These are phyloP conservation scores for Metschnikowia corniflorae DNA, from an alignment of 805 yeast genomes.

Conservation along the genomic window DNA sequence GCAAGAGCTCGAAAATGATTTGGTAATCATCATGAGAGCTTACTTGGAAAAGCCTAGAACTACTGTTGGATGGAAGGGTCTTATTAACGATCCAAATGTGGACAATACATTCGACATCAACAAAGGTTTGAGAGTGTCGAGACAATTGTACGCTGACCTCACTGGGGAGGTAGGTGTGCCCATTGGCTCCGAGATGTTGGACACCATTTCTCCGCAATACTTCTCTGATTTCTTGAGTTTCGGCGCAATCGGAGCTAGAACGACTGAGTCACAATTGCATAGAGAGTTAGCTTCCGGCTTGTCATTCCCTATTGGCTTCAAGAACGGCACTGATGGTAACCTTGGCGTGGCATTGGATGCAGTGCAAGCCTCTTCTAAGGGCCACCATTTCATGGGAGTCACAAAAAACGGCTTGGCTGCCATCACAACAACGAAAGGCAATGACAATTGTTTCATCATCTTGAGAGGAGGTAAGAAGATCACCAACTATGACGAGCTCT, in stretches of 20 bases:
- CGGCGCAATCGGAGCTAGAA: constrained; percentile 99
- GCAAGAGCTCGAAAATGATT: constrained; percentile 65
- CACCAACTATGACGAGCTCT: constrained; percentile 80
- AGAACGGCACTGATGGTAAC: constrained; percentile 97
- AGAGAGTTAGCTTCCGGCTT: constrained; percentile 96
- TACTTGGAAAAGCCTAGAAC: constrained; percentile 98
- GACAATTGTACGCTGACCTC: constrained; percentile 80
- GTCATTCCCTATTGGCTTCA: constrained; percentile 98
- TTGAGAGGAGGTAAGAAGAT: constrained; percentile 95
- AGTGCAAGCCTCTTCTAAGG: constrained; percentile 82
- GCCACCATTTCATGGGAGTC: constrained; percentile 92
- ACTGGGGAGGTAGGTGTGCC: constrained; percentile 70
- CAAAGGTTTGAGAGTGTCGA: constrained; percentile 86
- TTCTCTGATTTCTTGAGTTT: constrained; percentile 84
- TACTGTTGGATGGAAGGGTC: constrained; percentile 98
- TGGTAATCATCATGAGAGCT: constrained; percentile 92
- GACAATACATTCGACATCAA: constrained; percentile 90
- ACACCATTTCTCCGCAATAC: constrained; percentile 95
- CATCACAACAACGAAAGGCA: constrained; percentile 93
- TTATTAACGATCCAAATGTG: constrained; percentile 95
- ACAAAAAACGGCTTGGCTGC: constrained; percentile 97
- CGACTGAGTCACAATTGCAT: constrained; percentile 97
- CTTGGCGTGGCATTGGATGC: constrained; percentile 95
- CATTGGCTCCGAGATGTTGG: constrained; percentile 96
- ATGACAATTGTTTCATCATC: constrained; percentile 83